phyloP scores from a whole-genome alignment of 1,284 basidiomycete genomes.

The Naganishia sp. region DNA sequence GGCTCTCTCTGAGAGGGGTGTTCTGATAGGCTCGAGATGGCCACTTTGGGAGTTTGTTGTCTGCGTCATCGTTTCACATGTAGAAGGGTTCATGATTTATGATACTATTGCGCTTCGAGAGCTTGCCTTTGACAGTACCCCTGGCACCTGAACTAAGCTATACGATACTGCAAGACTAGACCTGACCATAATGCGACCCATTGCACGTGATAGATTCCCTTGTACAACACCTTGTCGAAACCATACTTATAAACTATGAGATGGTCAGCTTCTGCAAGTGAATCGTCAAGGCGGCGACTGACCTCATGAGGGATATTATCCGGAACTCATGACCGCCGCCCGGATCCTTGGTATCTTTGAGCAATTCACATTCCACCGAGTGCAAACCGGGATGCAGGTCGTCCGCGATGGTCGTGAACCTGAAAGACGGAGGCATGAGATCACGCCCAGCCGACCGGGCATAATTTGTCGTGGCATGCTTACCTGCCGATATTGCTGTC shows the following conservation, averaged over 20 bases:
- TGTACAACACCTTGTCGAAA: neutral
- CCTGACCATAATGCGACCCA: too few species aligned
- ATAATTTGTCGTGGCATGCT: neutral
- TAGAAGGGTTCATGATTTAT: too few species aligned
- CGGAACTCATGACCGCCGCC: constrained; percentile 33
- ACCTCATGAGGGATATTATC: constrained; percentile 36
- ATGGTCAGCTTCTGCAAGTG: neutral
- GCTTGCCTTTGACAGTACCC: too few species aligned
- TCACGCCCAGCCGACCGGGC: neutral
- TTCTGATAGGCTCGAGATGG: too few species aligned
- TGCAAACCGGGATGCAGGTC: constrained; percentile 28
- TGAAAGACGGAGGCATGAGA: neutral
- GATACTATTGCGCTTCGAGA: too few species aligned
- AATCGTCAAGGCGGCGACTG: neutral
- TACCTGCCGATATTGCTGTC: constrained; percentile 34
- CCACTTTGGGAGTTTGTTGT: too few species aligned
- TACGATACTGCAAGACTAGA: too few species aligned
- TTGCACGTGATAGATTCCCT: neutral
- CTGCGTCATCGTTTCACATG: too few species aligned
- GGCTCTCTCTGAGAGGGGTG: too few species aligned
- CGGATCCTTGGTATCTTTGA: constrained; percentile 34
- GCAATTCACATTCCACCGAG: constrained; percentile 31
- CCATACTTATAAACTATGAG: constrained; percentile 1
- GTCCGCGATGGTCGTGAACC: constrained; percentile 33
- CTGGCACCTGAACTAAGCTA: too few species aligned